Evolutionary conservation across 1,284 basidiomycete species (phyloP).

Genomic region (Cryptococcus jaspeensis): DNA sequence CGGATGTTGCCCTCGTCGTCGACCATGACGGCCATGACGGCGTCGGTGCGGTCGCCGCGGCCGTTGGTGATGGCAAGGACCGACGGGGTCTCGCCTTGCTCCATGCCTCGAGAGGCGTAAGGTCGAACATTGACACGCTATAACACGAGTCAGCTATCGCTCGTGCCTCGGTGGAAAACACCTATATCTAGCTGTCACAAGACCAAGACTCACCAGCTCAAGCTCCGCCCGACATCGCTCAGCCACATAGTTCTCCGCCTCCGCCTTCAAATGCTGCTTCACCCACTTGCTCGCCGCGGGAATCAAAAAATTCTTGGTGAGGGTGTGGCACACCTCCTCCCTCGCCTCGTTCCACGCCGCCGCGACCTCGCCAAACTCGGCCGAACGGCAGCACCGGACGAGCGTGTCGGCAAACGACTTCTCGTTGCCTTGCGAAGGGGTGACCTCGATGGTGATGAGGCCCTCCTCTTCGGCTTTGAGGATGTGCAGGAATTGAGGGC

Average conservation of each 20-base stretch:
- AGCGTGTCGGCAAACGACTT: slow-evolving; percentile 64
- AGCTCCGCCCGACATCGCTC: slow-evolving; percentile 66
- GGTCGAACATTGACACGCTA: slow-evolving; percentile 61
- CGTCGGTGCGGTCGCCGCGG: slow-evolving; percentile 88
- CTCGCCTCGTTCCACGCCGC: slow-evolving; percentile 93
- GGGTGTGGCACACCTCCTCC: slow-evolving; percentile 71
- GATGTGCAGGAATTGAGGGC: slow-evolving; percentile 85
- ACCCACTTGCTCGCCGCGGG: slow-evolving; percentile 83
- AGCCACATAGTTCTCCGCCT: slow-evolving; percentile 82
- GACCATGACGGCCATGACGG: slow-evolving; percentile 78
- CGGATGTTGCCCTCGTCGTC: slow-evolving; percentile 86
- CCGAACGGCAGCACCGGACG: slow-evolving; percentile 78
- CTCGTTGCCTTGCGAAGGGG: slow-evolving; percentile 64
- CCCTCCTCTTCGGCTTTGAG: slow-evolving; percentile 86
- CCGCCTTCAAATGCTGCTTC: slow-evolving; percentile 83
- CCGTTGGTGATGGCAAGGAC: slow-evolving; percentile 95
- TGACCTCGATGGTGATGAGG: slow-evolving; percentile 74
- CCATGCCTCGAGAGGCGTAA: slow-evolving; percentile 63
- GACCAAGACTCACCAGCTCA: slow-evolving; percentile 60
- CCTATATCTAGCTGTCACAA: slow-evolving; percentile 9
- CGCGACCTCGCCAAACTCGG: slow-evolving; percentile 79
- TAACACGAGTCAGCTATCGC: neutral
- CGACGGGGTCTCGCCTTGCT: slow-evolving; percentile 70
- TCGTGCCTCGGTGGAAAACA: neutral
- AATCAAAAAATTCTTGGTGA: slow-evolving; percentile 69